Evolutionary conservation across 768 basidiomycete species (phyloP).

Genomic region (Rhodotorula diobovata): DNA sequence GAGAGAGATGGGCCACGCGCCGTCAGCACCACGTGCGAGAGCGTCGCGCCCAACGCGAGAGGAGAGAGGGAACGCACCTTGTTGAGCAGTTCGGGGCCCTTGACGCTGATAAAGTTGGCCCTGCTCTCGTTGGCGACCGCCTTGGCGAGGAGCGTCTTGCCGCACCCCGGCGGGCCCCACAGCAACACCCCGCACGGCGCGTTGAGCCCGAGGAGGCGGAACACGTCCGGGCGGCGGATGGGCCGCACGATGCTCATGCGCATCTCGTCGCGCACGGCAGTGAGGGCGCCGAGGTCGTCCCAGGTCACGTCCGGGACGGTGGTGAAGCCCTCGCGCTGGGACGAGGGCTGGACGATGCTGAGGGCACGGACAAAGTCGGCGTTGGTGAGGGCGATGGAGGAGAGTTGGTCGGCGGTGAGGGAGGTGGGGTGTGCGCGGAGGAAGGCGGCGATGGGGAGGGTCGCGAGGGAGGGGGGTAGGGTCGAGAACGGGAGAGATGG

Average conservation of each 20-base stretch:
- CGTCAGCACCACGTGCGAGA: constrained; percentile 5
- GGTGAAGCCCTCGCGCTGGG: constrained; percentile 95
- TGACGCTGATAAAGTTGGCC: constrained; percentile 97
- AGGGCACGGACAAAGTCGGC: constrained; percentile 76
- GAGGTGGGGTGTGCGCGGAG: constrained; percentile 79
- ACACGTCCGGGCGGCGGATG: constrained; percentile 80
- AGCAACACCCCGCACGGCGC: constrained; percentile 87
- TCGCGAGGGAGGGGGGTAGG: constrained; percentile 52
- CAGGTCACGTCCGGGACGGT: constrained; percentile 94
- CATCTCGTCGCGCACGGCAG: constrained; percentile 76
- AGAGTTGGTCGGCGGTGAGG: constrained; percentile 69
- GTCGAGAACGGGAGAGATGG: constrained; percentile 46
- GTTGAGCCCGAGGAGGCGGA: constrained; percentile 79
- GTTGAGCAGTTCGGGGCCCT: constrained; percentile 93
- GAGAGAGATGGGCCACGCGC: not conserved
- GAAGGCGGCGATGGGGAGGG: constrained; percentile 77
- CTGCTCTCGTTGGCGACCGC: constrained; percentile 93
- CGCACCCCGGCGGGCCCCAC: constrained; percentile 99
- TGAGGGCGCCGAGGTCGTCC: constrained; percentile 90
- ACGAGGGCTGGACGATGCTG: constrained; percentile 87
- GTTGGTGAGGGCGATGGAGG: constrained; percentile 72
- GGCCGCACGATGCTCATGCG: constrained; percentile 98
- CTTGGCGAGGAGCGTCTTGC: constrained; percentile 95
- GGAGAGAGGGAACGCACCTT: constrained; percentile 59
- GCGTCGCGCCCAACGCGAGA: constrained; percentile 10